These are phyloP conservation scores for Lactifluus hygrophoroides DNA, from an alignment of 768 basidiomycete species.

Conservation along the genomic window DNA sequence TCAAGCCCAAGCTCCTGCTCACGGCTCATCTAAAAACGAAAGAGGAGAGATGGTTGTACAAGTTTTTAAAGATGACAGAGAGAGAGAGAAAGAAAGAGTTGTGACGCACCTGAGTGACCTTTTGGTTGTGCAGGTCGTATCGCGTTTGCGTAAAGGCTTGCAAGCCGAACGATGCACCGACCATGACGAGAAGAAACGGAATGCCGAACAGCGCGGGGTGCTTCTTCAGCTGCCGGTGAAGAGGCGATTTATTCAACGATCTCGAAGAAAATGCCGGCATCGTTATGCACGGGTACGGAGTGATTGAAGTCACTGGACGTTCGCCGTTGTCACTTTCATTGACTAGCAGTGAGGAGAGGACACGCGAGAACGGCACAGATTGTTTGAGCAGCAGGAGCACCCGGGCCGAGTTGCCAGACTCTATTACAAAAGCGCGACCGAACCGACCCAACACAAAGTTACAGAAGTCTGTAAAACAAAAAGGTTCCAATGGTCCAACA, in stretches of 20 bases:
- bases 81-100: no score
- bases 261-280: conserved; percentile 19
- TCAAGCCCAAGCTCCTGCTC: conserved; percentile 73
- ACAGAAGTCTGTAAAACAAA: not conserved
- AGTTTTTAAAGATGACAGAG: no score
- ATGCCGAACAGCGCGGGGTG: conserved; percentile 75
- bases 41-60: not conserved
- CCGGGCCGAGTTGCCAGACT: not conserved
- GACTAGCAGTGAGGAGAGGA: no score
- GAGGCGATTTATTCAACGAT: conserved; percentile 6
- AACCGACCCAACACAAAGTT: not conserved
- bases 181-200: conserved; percentile 80
- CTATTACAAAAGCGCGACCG: no score
- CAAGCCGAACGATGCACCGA: conserved; percentile 79
- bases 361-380: no score
- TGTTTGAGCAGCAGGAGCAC: no score
- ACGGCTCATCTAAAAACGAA: conserved; percentile 46
- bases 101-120: conserved; percentile 60
- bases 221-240: conserved; percentile 25
- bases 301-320: not conserved
- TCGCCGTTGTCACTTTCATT: not conserved
- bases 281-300: no score
- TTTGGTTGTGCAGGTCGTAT: conserved; percentile 82
- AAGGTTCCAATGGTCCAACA: not conserved
- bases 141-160: conserved; percentile 79